Evolutionary conservation across 345 rosid species (phyloP).

Genomic region (Gossypium turneri): DNA sequence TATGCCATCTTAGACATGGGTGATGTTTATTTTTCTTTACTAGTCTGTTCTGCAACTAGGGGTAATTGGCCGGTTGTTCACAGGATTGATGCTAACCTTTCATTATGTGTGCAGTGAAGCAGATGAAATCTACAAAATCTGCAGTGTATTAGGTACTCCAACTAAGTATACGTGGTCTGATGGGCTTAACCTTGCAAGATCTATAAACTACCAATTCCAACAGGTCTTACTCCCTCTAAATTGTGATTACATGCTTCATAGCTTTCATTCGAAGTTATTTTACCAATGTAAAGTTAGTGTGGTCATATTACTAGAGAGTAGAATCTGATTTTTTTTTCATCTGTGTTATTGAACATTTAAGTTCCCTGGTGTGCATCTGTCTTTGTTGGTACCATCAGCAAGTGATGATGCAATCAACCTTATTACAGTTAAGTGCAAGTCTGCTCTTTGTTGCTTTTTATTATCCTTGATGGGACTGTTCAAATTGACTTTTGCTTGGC

Average conservation of each 20-base stretch:
- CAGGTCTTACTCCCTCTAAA: conserved; percentile 33
- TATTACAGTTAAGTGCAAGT: conserved; percentile 17
- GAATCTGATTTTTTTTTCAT: neutral
- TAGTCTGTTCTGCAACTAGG: neutral
- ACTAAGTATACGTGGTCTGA: conserved; percentile 72
- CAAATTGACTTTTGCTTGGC: neutral
- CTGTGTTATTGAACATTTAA: neutral
- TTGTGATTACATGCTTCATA: neutral
- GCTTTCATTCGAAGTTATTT: neutral
- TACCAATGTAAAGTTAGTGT: neutral
- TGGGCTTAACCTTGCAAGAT: conserved; percentile 80
- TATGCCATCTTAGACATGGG: neutral
- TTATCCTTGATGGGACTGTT: neutral
- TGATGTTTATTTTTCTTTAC: neutral
- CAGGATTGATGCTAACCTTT: neutral
- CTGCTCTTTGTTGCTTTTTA: neutral
- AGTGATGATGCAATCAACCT: conserved; percentile 16
- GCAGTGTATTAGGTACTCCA: conserved; percentile 84
- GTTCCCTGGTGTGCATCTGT: conserved; percentile 16
- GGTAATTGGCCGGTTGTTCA: neutral
- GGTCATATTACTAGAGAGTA: neutral
- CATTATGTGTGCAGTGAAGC: conserved; percentile 62
- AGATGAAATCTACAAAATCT: conserved; percentile 93
- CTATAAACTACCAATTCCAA: conserved; percentile 76
- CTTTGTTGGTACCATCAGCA: conserved; percentile 16